phyloP scores from a whole-genome alignment of 2,329 filamentous ascomycete species.

The Moelleriella libera region DNA sequence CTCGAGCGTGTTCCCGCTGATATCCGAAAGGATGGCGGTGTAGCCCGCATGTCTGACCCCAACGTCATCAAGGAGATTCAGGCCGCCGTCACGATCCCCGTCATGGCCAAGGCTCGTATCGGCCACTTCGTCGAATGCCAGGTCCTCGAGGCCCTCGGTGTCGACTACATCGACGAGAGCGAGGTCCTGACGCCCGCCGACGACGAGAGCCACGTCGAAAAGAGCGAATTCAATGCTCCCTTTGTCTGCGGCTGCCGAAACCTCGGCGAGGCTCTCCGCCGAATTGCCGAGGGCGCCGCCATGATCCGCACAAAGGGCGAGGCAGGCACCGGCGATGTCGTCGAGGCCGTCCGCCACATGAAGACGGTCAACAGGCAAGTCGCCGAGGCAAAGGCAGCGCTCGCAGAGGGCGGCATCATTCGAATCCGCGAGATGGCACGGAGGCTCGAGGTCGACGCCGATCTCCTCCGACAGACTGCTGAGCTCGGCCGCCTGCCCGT shows the following conservation, averaged over 20 bases:
- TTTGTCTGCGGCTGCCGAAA: conserved; percentile 96
- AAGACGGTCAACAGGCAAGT: conserved; percentile 79
- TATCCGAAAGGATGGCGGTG: conserved; percentile 82
- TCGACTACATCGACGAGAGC: conserved; percentile 97
- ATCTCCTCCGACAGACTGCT: conserved; percentile 73
- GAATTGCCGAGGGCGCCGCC: conserved; percentile 85
- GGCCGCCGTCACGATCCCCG: conserved; percentile 85
- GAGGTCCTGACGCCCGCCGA: conserved; percentile 96
- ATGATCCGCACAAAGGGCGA: conserved; percentile 99
- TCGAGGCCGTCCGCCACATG: conserved; percentile 94
- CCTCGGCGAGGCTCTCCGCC: conserved; percentile 80
- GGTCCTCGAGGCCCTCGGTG: conserved; percentile 87
- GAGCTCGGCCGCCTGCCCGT: conserved; percentile 80
- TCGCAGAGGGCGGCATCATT: conserved; percentile 37
- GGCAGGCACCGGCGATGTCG: conserved; percentile 90
- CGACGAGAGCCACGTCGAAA: conserved; percentile 80
- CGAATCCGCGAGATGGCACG: conserved; percentile 60
- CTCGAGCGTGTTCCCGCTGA: conserved; percentile 95
- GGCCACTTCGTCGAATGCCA: conserved; percentile 97
- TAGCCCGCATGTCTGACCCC: conserved; percentile 94
- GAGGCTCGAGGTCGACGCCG: conserved; percentile 64
- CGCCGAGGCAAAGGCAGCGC: conserved; percentile 60
- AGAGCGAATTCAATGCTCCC: conserved; percentile 66
- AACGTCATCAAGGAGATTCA: conserved; percentile 93
- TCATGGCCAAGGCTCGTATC: conserved; percentile 98